These are phyloP conservation scores for Cercospora sojina DNA, from an alignment of 2,329 filamentous ascomycete genomes.

Conservation along the genomic window DNA sequence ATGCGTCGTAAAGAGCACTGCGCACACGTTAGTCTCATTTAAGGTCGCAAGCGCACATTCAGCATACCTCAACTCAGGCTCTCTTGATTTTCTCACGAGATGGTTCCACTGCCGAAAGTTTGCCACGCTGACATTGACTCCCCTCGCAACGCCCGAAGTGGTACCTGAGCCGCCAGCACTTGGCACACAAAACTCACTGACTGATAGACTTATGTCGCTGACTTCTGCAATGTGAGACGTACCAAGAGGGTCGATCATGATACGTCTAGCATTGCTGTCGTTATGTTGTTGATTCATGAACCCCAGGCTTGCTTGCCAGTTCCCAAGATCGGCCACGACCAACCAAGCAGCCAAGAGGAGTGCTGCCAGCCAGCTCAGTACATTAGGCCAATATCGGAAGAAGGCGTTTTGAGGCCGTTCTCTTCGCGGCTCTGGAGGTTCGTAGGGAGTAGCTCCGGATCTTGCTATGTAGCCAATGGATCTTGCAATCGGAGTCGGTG, in stretches of 20 bases:
- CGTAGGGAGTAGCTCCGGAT: not conserved
- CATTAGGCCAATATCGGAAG: not conserved
- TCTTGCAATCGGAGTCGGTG: not conserved
- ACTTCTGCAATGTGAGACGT: not conserved
- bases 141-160: not conserved
- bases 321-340: not conserved
- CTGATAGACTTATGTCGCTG: not conserved
- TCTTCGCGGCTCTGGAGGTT: not conserved
- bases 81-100: not conserved
- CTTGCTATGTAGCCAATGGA: not conserved
- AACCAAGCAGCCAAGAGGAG: not conserved
- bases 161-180: not conserved
- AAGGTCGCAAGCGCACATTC: no score
- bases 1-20: not conserved
- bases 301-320: not conserved
- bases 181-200: not conserved
- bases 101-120: not conserved
- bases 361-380: not conserved
- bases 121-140: not conserved
- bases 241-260: conserved; percentile 3
- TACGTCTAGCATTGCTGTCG: not conserved
- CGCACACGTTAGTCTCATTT: not conserved
- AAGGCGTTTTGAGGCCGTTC: not conserved
- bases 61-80: conserved; percentile 4
- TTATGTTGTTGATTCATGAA: not conserved